Base-by-base conservation (phyloP, 257 asterid genomes). In the Plantago elongata region DNA sequence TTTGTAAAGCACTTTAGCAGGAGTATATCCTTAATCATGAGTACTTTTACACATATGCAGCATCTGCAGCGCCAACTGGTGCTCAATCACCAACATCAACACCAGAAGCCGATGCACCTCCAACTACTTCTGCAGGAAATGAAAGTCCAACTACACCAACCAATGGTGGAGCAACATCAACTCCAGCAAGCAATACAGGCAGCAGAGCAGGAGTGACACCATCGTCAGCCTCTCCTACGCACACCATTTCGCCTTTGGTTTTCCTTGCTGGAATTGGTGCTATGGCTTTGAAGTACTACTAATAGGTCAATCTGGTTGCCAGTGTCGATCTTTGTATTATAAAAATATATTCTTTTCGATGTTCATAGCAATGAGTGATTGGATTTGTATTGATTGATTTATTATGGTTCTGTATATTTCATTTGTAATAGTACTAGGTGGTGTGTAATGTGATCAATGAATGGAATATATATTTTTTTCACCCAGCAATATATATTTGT, bases 201-300 rank as follows among this genome's bases (percentile, higher is more conserved):
- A 77, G 72, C 73, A 71, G 86, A 70, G 63, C 83, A 0, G 79
- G 83, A 45, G 79, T 72, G 55, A 72, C 86, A 11, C 83, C 83
- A 13, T 81, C 86, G 15, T 72, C 79, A 14, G 81, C 83, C 40
- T 64, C 48, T 9, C 56, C 57, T 50, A 47, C 77, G 1, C 22
- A 57, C 5, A 37, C 51, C 49, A 9, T 70, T 52, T 78, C 86
- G 9, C 73, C 75, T 29, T 12, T 77, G 73, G 68, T 64, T 60
- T 54, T 75, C 5, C 13, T 77, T 61, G 70, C 69, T 58, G 54
- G 72, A 45, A 46, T 77, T 34, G 81, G 68, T 61, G 81, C 77
- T 64, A 37, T 72, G 45, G 78, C 74, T 18, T 67, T 77, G 57
- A 75, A 65, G 57, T 72, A 45, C 63, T 77, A 54, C n/a, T 77